Base-by-base conservation (phyloP, 345 rosid genomes). In the Aquilaria yunnanensis region DNA sequence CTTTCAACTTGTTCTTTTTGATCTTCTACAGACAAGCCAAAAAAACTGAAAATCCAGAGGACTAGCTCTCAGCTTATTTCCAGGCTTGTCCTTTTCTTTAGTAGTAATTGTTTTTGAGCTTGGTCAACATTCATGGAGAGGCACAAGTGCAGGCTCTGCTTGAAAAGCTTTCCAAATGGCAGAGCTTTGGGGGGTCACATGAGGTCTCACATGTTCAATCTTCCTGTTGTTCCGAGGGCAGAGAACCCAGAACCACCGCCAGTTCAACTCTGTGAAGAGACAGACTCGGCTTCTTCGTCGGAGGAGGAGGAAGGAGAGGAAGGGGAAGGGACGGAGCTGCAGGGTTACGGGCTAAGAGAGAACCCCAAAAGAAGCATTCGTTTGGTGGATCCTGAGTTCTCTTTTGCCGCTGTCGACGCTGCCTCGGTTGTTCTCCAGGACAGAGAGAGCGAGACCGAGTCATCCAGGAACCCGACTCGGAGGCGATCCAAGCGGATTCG, bases 171-270 rank as follows among this genome's bases (percentile, higher is more conserved):
- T 61, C 51, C 68, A n/a, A 84, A 86, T 66, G 94, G 85, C 51
- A 85, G 89, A 75, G 87, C 94, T 72, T 77, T 90, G 61, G 88
- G 89, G 46, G 91, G 92, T 50, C 97, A 89, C 70, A 87, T 89
- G 90, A 80, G 83, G 85, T 84, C 98, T 69, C 97, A 90, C 73
- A 72, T 81, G 82, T 67, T 79, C 53, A 84, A 57, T 68, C 83
- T 77, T 72, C 78, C 89, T 2, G 64, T 75, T 69, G 74, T 72
- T 33, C 67, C 63, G 3, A 83, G 62, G 31, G 57, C 57, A 12
- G 57, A 43, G 65, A 59, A 56, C 61, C 61, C 23, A 0, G 67
- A 66, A 33, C 63, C 53, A 9, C 65, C 6, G 16, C 62, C 67
- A 47, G 72, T 67, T 76, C 86, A 78, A 76, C 80, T 69, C 63